phyloP scores from a whole-genome alignment of 2,329 filamentous ascomycete species.

The Dothiorella sarmentorum region DNA sequence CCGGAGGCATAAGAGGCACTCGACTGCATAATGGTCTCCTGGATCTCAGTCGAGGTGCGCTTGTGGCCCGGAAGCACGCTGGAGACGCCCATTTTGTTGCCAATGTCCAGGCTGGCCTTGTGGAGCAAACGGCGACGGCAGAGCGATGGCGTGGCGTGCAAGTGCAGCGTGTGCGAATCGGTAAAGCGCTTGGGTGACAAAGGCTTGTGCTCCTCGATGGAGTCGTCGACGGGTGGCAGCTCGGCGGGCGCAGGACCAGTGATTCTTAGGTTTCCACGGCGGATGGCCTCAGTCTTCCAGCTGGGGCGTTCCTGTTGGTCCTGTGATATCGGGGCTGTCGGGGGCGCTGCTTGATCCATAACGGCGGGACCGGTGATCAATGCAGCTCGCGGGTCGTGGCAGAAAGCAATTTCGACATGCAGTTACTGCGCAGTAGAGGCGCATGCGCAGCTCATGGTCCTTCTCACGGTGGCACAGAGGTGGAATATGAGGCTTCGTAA shows the following conservation, averaged over 20 bases:
- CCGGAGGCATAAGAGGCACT: slow-evolving; percentile 18
- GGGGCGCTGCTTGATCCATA: slow-evolving; percentile 35
- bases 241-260: slow-evolving; percentile 33
- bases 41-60: slow-evolving; percentile 25
- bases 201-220: slow-evolving; percentile 6
- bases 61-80: slow-evolving; percentile 21
- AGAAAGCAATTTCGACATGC: slow-evolving; percentile 10
- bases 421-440: background rate
- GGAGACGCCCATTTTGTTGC: background rate
- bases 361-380: slow-evolving; percentile 20
- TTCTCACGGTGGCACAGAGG: background rate
- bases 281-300: slow-evolving; percentile 40
- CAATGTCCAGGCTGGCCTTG: slow-evolving; percentile 12
- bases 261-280: slow-evolving; percentile 37
- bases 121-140: slow-evolving; percentile 9
- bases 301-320: slow-evolving; percentile 27
- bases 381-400: background rate
- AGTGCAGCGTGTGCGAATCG: slow-evolving; percentile 13
- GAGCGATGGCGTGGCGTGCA: slow-evolving; percentile 19
- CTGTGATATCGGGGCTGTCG: slow-evolving; percentile 25
- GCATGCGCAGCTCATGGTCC: background rate
- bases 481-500: background rate
- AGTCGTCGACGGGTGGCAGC: slow-evolving; percentile 1
- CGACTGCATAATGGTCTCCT: slow-evolving; percentile 23
- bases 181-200: slow-evolving; percentile 19